Evolutionary conservation across 2,329 filamentous ascomycete species (phyloP).

Genomic region (Ceratocystiopsis brevicomis): DNA sequence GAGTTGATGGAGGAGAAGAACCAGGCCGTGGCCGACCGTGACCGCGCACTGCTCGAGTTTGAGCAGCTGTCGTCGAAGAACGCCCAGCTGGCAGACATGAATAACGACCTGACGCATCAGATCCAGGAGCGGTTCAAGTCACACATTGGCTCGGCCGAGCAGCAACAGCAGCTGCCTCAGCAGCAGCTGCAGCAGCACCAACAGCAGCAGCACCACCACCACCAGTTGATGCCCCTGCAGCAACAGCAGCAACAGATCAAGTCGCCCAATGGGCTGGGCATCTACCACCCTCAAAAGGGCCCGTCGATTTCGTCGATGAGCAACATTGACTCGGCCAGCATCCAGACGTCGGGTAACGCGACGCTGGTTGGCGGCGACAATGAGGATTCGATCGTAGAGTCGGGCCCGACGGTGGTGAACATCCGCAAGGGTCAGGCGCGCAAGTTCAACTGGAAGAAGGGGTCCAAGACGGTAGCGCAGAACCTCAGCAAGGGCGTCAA

Average conservation of each 20-base stretch:
- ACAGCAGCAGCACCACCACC: too few species aligned
- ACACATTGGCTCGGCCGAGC: constrained; percentile 29
- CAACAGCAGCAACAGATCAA: constrained; percentile 18
- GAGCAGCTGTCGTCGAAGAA: constrained; percentile 91
- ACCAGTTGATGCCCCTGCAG: too few species aligned
- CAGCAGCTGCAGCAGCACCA: too few species aligned
- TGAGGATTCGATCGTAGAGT: constrained; percentile 46
- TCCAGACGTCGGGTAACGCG: constrained; percentile 34
- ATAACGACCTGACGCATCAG: constrained; percentile 84
- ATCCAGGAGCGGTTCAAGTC: constrained; percentile 87
- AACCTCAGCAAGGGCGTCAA: constrained; percentile 89
- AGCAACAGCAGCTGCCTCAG: too few species aligned
- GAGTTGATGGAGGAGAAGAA: constrained; percentile 71
- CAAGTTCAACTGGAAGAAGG: constrained; percentile 99
- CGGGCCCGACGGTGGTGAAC: constrained; percentile 82
- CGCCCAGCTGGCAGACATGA: constrained; percentile 80
- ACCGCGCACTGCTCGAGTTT: constrained; percentile 86
- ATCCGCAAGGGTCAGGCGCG: constrained; percentile 86
- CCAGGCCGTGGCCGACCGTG: constrained; percentile 65
- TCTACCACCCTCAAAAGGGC: constrained; percentile 32
- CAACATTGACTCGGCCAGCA: constrained; percentile 28
- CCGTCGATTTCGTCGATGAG: constrained; percentile 30
- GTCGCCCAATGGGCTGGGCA: constrained; percentile 31
- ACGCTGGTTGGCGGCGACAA: constrained; percentile 42
- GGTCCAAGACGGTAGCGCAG: constrained; percentile 81